Evolutionary conservation across 2,329 filamentous ascomycete genomes (phyloP).

Genomic region (Madurella mycetomatis): DNA sequence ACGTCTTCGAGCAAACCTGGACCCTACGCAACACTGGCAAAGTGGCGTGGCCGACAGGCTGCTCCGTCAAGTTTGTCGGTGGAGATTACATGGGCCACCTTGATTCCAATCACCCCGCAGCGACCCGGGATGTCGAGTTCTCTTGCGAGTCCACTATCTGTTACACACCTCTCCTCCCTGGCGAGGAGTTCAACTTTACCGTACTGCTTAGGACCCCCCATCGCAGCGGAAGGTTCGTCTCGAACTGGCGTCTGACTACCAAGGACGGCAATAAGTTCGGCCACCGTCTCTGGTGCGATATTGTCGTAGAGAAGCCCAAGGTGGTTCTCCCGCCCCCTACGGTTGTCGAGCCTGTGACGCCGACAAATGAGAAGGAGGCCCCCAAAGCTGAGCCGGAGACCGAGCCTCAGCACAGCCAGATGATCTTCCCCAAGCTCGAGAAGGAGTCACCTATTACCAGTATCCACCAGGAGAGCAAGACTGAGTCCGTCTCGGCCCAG

Average conservation of each 20-base stretch:
- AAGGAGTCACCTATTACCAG: constrained; percentile 85
- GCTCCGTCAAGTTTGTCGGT: constrained; percentile 84
- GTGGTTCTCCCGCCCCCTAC: constrained; percentile 21
- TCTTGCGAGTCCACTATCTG: constrained; percentile 81
- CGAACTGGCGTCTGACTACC: constrained; percentile 92
- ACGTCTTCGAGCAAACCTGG: constrained; percentile 86
- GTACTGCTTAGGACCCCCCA: constrained; percentile 77
- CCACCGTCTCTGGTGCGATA: constrained; percentile 91
- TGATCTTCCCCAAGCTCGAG: constrained; percentile 96
- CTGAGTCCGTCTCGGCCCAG: constrained; percentile 35
- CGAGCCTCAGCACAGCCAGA: constrained; percentile 52
- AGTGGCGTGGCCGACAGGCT: constrained; percentile 78
- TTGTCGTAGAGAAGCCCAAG: constrained; percentile 58
- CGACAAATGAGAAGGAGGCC: constrained; percentile 48
- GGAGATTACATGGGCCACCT: constrained; percentile 96
- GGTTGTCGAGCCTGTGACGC: constrained; percentile 15
- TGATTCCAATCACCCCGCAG: constrained; percentile 74
- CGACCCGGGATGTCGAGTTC: constrained; percentile 67
- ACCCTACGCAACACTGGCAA: constrained; percentile 80
- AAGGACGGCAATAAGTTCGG: constrained; percentile 79
- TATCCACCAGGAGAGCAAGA: constrained; percentile 59
- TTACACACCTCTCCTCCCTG: constrained; percentile 63
- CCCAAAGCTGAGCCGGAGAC: constrained; percentile 12
- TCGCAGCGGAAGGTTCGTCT: constrained; percentile 75
- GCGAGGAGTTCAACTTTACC: constrained; percentile 74